Conservation (phyloP, 73 alveolate species). For the Tetrahymena malaccensis region DNA sequence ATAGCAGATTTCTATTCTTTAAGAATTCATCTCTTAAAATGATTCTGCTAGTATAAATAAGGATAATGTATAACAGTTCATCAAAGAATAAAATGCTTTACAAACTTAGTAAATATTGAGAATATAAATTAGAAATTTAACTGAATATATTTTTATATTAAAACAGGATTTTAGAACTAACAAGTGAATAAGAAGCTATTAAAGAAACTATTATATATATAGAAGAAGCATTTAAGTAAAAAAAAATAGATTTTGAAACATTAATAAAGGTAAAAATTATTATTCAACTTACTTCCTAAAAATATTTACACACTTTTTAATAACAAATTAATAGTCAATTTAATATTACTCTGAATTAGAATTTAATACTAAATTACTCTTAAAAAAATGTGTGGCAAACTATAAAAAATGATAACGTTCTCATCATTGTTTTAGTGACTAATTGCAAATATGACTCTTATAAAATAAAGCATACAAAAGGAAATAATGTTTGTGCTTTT, state of each 20-base stretch:
- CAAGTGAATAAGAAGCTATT: not conserved
- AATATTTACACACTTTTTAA: too few species aligned
- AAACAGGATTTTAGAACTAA: not conserved
- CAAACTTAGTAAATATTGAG: not conserved
- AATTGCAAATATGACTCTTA: too few species aligned
- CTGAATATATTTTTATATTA: not conserved
- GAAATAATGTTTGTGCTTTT: too few species aligned
- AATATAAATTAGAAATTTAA: not conserved
- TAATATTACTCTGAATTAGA: not conserved
- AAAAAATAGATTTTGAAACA: not conserved
- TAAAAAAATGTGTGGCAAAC: not conserved
- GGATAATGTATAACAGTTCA: not conserved
- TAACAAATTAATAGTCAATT: not conserved
- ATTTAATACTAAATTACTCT: not conserved
- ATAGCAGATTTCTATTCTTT: not conserved
- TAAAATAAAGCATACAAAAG: too few species aligned
- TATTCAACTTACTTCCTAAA: too few species aligned
- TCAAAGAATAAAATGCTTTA: not conserved
- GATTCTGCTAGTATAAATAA: not conserved
- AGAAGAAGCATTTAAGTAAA: not conserved
- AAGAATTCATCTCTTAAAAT: not conserved
- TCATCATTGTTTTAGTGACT: too few species aligned
- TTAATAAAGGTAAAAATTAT: not conserved
- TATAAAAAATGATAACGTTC: not conserved
- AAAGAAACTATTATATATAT: not conserved